phyloP scores from a whole-genome alignment of 305 asterid genomes.

The Rubia balearica region DNA sequence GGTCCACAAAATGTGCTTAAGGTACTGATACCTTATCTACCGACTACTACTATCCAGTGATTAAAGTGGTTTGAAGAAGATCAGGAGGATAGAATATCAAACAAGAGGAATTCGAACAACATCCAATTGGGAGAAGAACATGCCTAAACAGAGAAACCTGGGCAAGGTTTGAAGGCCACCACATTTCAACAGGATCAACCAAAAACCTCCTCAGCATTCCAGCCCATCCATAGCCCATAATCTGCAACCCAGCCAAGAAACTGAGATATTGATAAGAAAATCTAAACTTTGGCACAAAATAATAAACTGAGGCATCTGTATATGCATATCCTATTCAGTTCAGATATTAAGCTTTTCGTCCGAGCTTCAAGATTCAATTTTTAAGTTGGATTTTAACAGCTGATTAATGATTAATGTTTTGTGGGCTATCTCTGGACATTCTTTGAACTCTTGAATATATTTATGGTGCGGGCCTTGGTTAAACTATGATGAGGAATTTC shows the following conservation, averaged over 20 bases:
- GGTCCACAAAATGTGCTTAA: neutral
- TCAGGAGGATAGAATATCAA: neutral
- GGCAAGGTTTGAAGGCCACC: constrained; percentile 99
- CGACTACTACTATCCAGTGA: neutral
- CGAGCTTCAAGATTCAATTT: neutral
- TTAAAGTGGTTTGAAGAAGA: neutral
- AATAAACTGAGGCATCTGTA: neutral
- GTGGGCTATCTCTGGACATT: neutral
- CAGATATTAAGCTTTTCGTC: neutral
- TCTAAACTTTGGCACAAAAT: neutral
- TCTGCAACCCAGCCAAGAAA: constrained; percentile 33
- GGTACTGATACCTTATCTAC: neutral
- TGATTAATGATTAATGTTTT: neutral
- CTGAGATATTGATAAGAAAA: neutral
- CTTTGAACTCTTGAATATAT: neutral
- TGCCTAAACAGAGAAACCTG: constrained; percentile 91
- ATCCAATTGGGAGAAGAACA: neutral
- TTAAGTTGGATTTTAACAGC: neutral
- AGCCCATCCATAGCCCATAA: constrained; percentile 97
- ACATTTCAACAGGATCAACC: constrained; percentile 97
- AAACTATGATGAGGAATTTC: too few relatives aligned
- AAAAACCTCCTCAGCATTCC: constrained; percentile 84
- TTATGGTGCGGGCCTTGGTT: neutral
- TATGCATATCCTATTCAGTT: neutral
- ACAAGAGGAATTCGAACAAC: neutral